phyloP scores from a whole-genome alignment of 371 early-diverging fungal species.

The Circinella umbellata region DNA sequence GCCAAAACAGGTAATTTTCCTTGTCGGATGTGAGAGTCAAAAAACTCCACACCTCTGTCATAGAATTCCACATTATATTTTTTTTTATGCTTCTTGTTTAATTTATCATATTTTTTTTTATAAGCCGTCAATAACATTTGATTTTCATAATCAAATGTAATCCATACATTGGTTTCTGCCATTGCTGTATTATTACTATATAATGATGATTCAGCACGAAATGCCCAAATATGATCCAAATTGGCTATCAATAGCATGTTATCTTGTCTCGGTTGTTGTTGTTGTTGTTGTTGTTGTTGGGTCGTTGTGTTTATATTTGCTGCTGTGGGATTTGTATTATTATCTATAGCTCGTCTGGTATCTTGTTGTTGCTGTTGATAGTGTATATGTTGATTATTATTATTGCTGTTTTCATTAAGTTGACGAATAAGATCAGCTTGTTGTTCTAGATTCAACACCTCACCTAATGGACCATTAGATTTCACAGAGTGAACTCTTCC shows the following conservation, averaged over 20 bases:
- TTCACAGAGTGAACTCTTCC: background rate
- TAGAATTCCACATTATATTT: slow-evolving; percentile 1
- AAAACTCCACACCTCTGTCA: slow-evolving; percentile 23
- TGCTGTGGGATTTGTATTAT: background rate
- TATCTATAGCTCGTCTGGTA: no score
- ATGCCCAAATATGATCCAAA: no score
- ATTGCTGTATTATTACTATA: slow-evolving; percentile 8
- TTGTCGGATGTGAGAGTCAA: slow-evolving; percentile 36
- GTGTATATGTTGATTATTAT: background rate
- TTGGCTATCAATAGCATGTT: background rate
- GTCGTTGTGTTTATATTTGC: background rate
- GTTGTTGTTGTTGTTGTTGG: background rate
- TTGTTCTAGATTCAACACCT: slow-evolving; percentile 20
- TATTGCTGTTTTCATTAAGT: background rate
- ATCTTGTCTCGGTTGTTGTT: background rate
- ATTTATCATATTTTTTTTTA: background rate
- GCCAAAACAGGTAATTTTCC: slow-evolving; percentile 31
- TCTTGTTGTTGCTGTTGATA: no score
- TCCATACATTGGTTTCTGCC: slow-evolving; percentile 26
- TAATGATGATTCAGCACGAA: background rate
- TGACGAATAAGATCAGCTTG: slow-evolving; percentile 10
- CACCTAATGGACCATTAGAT: slow-evolving; percentile 13
- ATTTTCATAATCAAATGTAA: slow-evolving; percentile 37
- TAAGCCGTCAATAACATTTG: slow-evolving; percentile 23
- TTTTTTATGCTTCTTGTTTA: no score